These are phyloP conservation scores for Sporothrix humicola DNA, from an alignment of 2,329 filamentous ascomycete species.

Conservation along the genomic window DNA sequence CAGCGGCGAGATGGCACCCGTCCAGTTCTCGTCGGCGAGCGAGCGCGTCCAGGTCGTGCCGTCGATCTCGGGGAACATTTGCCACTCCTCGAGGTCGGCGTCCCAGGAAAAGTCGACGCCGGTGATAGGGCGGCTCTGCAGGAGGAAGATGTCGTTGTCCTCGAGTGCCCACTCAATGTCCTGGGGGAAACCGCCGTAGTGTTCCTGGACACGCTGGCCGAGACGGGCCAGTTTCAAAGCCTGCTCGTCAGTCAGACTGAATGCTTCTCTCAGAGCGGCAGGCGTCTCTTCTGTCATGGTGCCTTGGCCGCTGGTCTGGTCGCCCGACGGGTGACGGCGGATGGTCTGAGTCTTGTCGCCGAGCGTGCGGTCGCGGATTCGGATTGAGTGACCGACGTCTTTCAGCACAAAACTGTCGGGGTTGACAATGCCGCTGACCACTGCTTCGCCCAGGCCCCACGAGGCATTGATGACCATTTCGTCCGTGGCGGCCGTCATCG, in stretches of 20 bases:
- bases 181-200: conserved; percentile 2
- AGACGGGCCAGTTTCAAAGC: neutral
- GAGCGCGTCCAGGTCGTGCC: conserved; percentile 9
- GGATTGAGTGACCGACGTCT: neutral
- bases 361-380: conserved; percentile 5
- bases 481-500: neutral
- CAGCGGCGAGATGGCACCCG: conserved; percentile 2
- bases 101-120: conserved; percentile 19
- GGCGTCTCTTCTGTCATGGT: neutral
- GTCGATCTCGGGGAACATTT: conserved; percentile 13
- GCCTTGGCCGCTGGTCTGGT: neutral
- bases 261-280: neutral
- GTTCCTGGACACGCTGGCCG: conserved; percentile 1
- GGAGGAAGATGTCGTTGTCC: neutral
- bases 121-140: neutral
- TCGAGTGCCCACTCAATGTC: conserved; percentile 4
- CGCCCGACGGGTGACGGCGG: neutral
- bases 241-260: neutral
- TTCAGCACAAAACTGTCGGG: conserved; percentile 6
- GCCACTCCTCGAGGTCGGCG: conserved; percentile 4
- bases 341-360: neutral
- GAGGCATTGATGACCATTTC: neutral
- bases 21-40: conserved; percentile 6
- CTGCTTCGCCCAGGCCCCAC: neutral
- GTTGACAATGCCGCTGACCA: neutral